Base-by-base conservation (phyloP, 345 rosid genomes). In the Acer yangbiense region DNA sequence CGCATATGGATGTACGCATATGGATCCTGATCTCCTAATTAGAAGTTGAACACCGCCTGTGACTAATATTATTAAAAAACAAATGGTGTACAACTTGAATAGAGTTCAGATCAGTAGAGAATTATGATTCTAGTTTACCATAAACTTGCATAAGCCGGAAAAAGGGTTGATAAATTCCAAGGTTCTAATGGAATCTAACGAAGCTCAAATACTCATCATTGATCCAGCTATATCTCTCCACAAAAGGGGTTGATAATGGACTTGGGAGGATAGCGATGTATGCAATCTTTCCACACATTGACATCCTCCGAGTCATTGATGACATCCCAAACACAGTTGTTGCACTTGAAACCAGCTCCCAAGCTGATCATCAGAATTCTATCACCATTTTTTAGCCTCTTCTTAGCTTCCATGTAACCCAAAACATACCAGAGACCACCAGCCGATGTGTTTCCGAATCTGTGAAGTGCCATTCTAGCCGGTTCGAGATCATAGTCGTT, bases 361-460 rank as follows among this genome's bases (percentile, higher is more conserved):
- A 90, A 77, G 81, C 93, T 86, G 50, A 90, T 83, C 93, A 90
- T 88, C 72, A 90, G 55, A 21, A 85, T 75, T 85, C 64, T 83
- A 2, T 85, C 86, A 29, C 87, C 87, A 67, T 79, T 82, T 75
- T 84, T 89, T 21, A 82, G 77, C 75, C 91, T 84, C 64, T 88
- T 87, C 79, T 88, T 87, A 17, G 94, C 93, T 76, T 90, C 91
- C 93, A 88, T 90, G 65, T 90, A 90, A 9, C 89, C 88, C 32
- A 90, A 76, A 69, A 91, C 98, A 78, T 94, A 94, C 98, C 98
- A 94, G 1, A 92, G 83, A 18, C 98, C 92, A 16, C 97, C 86
- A 0, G 97, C 92, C 0, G 98, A 92, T 0, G 98, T 94, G 79
- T 94, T 94, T 12, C 98, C 94, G 7, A 86, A 94, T 58, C 97